A percentile compares a stretch with the other conserved stretches of the same genome.
These are phyloP conservation scores for Ulota crispa DNA, from an alignment of 225 moss, liverwort and hornwort species.

Conservation along the genomic window DNA sequence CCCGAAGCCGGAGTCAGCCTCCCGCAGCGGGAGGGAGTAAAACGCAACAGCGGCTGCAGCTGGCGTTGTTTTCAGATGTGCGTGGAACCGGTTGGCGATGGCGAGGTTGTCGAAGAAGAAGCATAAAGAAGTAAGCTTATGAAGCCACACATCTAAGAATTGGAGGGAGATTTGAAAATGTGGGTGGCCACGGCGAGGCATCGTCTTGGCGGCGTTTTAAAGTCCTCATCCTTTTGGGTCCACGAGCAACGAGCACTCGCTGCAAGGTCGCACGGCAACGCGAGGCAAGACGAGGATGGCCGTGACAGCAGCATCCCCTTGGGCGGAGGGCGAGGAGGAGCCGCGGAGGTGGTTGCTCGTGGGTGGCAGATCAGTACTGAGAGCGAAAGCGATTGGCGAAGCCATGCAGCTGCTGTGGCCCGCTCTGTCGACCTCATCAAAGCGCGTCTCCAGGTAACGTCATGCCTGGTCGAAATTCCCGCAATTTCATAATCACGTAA, in stretches of 20 bases:
- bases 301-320: neutral
- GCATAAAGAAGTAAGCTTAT: neutral
- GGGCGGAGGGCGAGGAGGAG: constrained; percentile 29
- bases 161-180: constrained; percentile 26
- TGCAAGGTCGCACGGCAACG: constrained; percentile 7
- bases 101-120: neutral
- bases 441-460: constrained; percentile 66
- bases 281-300: constrained; percentile 15
- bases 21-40: neutral
- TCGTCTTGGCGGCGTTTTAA: constrained; percentile 3
- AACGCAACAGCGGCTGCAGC: neutral
- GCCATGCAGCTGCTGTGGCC: constrained; percentile 91
- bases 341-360: constrained; percentile 63
- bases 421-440: constrained; percentile 89
- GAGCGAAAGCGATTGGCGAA: constrained; percentile 90
- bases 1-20: too few species aligned
- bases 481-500: neutral
- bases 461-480: neutral
- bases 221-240: constrained; percentile 7
- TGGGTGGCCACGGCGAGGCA: constrained; percentile 27
- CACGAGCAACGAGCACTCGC: constrained; percentile 14
- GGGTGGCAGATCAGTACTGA: constrained; percentile 84
- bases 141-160: neutral
- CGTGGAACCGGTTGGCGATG: neutral
- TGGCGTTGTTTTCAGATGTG: neutral